Base-by-base conservation (phyloP, 345 rosid species). In the Populus alba region DNA sequence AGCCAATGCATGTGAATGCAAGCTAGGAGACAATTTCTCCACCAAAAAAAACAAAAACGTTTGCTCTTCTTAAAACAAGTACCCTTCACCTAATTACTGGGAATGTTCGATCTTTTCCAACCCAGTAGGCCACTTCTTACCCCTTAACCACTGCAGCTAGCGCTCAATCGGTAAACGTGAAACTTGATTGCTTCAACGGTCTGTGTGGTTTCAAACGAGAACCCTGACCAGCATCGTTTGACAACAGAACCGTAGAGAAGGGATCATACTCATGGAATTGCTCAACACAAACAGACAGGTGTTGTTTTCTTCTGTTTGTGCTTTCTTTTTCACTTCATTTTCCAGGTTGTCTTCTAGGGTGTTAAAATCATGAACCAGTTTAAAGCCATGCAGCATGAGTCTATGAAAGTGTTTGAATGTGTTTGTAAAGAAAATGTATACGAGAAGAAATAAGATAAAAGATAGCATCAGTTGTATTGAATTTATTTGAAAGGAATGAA, bases 361-460 rank as follows among this genome's bases (percentile, higher is more conserved):
- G 73, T 53, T 11, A 23, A 53, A 23, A 23, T 4, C 55, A 8
- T 18, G 5, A 59, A 29, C 43, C 4, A 33, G 43, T 29, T 11
- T 53, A 51, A 70, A 70, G 37, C 38, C 63, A n/a, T 62, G 75
- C 62, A 71, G 70, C 7, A 27, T 37, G 38, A 68, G 68, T 33
- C 37, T 41, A n/a, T n/a, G n/a, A n/a, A n/a, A n/a, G n/a, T n/a
- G n/a, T n/a, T n/a, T n/a, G n/a, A n/a, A n/a, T n/a, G n/a, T n/a
- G n/a, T n/a, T n/a, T n/a, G n/a, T n/a, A n/a, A n/a, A n/a, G n/a
- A n/a, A n/a, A n/a, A n/a, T n/a, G n/a, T n/a, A n/a, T n/a, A n/a
- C n/a, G n/a, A n/a, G n/a, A n/a, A n/a, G n/a, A n/a, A n/a, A n/a
- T n/a, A n/a, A n/a, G n/a, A n/a, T n/a, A n/a, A n/a, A n/a, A n/a